These are phyloP conservation scores for Penicillium subrubescens DNA, from an alignment of 495 filamentous ascomycete species.

Conservation along the genomic window DNA sequence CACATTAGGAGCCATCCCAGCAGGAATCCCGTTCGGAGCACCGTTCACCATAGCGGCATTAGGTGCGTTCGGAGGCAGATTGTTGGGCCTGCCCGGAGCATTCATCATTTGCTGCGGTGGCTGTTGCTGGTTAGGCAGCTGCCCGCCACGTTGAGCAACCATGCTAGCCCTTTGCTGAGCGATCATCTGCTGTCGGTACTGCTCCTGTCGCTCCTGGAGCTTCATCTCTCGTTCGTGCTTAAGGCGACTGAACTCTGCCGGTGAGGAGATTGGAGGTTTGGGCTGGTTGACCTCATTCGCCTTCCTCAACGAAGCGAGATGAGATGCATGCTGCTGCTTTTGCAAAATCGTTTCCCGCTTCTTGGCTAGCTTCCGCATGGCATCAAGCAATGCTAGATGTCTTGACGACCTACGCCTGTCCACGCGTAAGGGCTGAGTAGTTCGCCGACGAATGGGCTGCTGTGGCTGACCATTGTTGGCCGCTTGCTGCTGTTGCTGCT, in stretches of 20 bases:
- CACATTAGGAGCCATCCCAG: conserved; percentile 41
- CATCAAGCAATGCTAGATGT: conserved; percentile 85
- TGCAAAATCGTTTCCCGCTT: conserved; percentile 82
- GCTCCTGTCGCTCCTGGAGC: conserved; percentile 70
- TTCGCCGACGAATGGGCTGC: conserved; percentile 62
- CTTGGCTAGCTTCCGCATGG: conserved; percentile 92
- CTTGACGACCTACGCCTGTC: conserved; percentile 83
- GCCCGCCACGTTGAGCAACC: conserved; percentile 46
- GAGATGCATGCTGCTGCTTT: conserved; percentile 81
- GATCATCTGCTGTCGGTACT: conserved; percentile 65
- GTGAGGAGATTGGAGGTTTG: conserved; percentile 63
- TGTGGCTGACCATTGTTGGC: conserved; percentile 58
- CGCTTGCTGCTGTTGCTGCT: conserved; percentile 57
- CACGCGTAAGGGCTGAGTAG: conserved; percentile 74
- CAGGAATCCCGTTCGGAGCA: conserved; percentile 40
- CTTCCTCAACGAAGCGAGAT: conserved; percentile 70
- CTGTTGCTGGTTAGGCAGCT: conserved; percentile 39
- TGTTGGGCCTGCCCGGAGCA: conserved; percentile 39
- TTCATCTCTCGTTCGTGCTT: conserved; percentile 84
- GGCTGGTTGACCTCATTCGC: conserved; percentile 68
- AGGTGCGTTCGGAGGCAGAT: conserved; percentile 42
- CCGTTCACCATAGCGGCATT: conserved; percentile 33
- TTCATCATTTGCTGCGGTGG: conserved; percentile 36
- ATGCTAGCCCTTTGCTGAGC: conserved; percentile 58
- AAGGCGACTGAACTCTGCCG: conserved; percentile 84